Evolutionary conservation across 176 grass and related monocot species (phyloP).

Genomic region (Leersia perrieri): DNA sequence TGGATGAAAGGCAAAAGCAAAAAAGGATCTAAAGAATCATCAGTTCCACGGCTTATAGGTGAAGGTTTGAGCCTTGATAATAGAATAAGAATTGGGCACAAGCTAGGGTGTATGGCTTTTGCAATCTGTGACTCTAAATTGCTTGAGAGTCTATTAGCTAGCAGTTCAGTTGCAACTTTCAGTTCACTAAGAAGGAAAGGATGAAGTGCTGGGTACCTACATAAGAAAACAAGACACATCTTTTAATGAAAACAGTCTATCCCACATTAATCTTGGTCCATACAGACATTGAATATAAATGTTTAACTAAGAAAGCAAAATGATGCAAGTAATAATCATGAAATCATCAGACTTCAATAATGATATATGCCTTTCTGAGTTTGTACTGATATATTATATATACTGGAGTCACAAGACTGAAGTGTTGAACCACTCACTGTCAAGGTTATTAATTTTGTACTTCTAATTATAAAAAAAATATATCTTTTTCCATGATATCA

Average conservation of each 20-base stretch:
- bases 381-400: conserved; percentile 17
- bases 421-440: neutral
- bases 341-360: neutral
- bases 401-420: conserved; percentile 6
- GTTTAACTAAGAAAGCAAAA: conserved; percentile 18
- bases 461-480: neutral
- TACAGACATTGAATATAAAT: conserved; percentile 16
- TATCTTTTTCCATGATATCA: conserved; percentile 18
- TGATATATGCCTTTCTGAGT: neutral
- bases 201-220: conserved; percentile 92
- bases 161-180: conserved; percentile 63
- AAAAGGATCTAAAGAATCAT: conserved; percentile 87
- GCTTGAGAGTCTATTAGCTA: conserved; percentile 47
- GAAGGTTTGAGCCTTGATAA: conserved; percentile 89
- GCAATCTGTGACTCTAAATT: conserved; percentile 63
- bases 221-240: conserved; percentile 33
- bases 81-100: conserved; percentile 97
- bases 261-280: neutral
- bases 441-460: conserved; percentile 14
- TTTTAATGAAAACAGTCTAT: conserved; percentile 14
- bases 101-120: conserved; percentile 91
- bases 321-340: neutral
- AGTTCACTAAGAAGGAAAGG: conserved; percentile 78
- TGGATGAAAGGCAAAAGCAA: conserved; percentile 85
- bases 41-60: conserved; percentile 60